Percentiles rank a stretch among this genome's conserved stretches.
These are phyloP conservation scores for Euphrasia arctica DNA, from an alignment of 305 asterid genomes.

Conservation along the genomic window DNA sequence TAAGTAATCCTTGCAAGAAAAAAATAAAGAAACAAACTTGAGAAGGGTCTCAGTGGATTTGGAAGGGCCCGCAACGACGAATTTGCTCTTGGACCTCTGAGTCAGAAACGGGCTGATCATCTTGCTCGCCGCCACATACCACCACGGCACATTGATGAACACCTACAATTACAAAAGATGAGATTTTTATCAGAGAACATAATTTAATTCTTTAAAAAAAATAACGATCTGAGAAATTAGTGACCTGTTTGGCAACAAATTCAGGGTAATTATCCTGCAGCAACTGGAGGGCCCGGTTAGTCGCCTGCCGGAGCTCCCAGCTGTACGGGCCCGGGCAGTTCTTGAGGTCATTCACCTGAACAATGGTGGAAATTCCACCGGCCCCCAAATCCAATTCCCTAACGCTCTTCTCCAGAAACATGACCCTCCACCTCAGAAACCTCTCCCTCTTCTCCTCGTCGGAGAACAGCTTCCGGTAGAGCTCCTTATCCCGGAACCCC, in stretches of 20 bases:
- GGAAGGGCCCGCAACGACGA: constrained; percentile 35
- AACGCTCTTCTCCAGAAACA: constrained; percentile 36
- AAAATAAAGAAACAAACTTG: constrained; percentile 27
- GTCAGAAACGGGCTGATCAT: constrained; percentile 38
- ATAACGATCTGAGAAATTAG: background rate
- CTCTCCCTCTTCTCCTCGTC: constrained; percentile 26
- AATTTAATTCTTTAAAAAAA: too few species aligned
- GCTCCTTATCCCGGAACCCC: background rate
- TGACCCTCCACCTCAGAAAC: constrained; percentile 36
- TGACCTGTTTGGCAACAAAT: constrained; percentile 43
- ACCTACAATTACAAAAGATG: constrained; percentile 15
- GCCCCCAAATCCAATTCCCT: constrained; percentile 36
- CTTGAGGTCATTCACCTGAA: constrained; percentile 37
- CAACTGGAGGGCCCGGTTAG: constrained; percentile 37
- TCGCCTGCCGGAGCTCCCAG: constrained; percentile 33
- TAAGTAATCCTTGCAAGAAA: background rate
- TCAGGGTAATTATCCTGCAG: constrained; percentile 45
- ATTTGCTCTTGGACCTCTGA: constrained; percentile 36
- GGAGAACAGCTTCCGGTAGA: background rate
- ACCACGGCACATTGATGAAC: constrained; percentile 42
- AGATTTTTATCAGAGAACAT: too few species aligned
- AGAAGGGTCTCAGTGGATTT: constrained; percentile 31
- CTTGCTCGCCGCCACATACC: constrained; percentile 34
- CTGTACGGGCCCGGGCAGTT: constrained; percentile 37
- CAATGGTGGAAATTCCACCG: constrained; percentile 28